Base-by-base conservation (phyloP, 1,139 yeast genomes). In the Wickerhamomyces sp. region DNA sequence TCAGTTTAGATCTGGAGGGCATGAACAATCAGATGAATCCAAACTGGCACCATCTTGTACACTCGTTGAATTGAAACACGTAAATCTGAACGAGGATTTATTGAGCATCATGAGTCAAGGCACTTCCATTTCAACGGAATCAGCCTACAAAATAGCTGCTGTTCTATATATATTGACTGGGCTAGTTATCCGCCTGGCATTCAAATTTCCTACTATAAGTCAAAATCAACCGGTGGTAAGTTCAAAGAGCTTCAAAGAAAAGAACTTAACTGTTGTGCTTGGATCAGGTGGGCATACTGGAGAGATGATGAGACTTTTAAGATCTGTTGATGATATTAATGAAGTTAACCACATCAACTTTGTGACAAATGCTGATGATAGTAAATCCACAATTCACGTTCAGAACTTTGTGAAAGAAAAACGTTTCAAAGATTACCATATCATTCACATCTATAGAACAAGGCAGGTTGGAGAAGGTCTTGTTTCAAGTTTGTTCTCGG, bases 231-330 rank as follows among this genome's bases (percentile, higher is more conserved):
- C 23, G 11, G 7, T 11, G 17, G 18, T 12, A 16, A 21, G 24
- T 25, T 15, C 14, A 8, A 26, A 31, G 26, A 10, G 30, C 4
- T 28, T 38, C 9, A 30, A 42, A 5, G 33, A 37, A 4, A 46
- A 48, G 31, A 36, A 33, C 7, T 12, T 77, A 15, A 67, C 81
- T 72, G 62, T 82, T 1, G 64, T 83, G 12, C 57, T 85, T 6
- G 95, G 94, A 0, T 83, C 93, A 2, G 98, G 88, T 0, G 98
- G 97, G 2, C 98, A 91, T 54, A 89, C 97, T 0, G 97, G 96
- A 1, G 97, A 91, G 56, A 86, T 91, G 95, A 56, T 88, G 20
- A 65, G 91, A 26, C 64, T 91, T 20, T 55, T 86, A 13, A 55
- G 62, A 6, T 62, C 66, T 8, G 58, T 68, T 30, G 61, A 65